Percentiles rank a stretch among this genome's conserved stretches.
Evolutionary conservation across 2,329 filamentous ascomycete genomes (phyloP).

Genomic region (Cucurbitaria berberidis): DNA sequence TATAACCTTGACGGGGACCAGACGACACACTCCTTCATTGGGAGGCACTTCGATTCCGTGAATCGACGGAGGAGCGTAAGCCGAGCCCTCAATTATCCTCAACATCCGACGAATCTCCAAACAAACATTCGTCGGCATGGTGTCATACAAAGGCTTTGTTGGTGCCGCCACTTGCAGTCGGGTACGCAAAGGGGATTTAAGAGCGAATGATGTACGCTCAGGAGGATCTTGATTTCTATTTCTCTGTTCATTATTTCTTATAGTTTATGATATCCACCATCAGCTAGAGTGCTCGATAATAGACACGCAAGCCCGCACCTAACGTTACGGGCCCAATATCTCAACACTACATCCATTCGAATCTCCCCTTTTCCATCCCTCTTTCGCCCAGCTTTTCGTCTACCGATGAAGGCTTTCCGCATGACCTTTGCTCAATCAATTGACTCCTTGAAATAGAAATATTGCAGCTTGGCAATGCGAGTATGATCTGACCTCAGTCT

Average conservation of each 20-base stretch:
- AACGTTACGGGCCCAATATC: not conserved
- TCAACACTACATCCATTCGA: not conserved
- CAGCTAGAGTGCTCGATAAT: constrained; percentile 4
- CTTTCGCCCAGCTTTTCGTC: not conserved
- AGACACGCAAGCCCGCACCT: not conserved
- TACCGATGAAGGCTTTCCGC: not conserved
- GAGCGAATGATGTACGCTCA: not conserved
- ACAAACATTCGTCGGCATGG: not conserved
- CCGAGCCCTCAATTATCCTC: not conserved
- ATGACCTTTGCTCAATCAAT: constrained; percentile 1
- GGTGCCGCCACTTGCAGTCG: not conserved
- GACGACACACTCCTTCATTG: not conserved
- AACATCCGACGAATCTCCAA: not conserved
- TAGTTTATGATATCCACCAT: constrained; percentile 24
- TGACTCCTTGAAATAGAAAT: not conserved
- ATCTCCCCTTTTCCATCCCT: not conserved
- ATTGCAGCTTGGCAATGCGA: constrained; percentile 9
- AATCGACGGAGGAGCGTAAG: not conserved
- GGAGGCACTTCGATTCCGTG: not conserved
- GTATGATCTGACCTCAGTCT: constrained; percentile 10
- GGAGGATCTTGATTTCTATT: constrained; percentile 7
- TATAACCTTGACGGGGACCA: not conserved
- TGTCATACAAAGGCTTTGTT: not conserved
- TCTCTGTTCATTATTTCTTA: constrained; percentile 7
- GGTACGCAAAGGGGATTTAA: not conserved